These are phyloP conservation scores for Marasmius sp. DNA, from an alignment of 1,284 basidiomycete genomes.

Conservation along the genomic window DNA sequence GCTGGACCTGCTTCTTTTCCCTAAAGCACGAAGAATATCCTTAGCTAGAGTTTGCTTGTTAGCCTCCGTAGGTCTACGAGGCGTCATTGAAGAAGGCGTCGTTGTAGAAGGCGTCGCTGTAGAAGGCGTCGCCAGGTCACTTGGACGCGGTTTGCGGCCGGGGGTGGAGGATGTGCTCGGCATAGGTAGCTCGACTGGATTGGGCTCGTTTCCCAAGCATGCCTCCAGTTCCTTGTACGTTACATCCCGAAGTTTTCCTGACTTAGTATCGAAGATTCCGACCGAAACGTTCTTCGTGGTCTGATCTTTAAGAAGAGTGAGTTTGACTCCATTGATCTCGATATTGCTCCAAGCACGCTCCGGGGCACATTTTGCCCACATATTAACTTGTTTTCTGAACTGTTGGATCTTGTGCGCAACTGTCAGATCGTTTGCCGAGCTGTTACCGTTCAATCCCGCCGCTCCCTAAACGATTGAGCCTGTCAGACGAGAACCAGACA, in stretches of 20 bases:
- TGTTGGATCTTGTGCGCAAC: background rate
- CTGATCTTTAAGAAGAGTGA: background rate
- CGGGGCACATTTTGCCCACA: background rate
- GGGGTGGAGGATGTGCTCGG: background rate
- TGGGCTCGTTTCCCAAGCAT: too few relatives aligned
- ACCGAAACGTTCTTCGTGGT: background rate
- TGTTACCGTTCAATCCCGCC: too few relatives aligned
- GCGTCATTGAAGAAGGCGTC: background rate
- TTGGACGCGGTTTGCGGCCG: background rate
- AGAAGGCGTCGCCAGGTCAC: background rate
- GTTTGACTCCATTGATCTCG: background rate
- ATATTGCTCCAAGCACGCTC: background rate
- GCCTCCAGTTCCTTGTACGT: background rate
- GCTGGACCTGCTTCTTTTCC: constrained; percentile 14
- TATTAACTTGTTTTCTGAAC: background rate
- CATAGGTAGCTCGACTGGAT: too few relatives aligned
- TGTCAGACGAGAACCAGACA: too few relatives aligned
- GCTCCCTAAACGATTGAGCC: too few relatives aligned
- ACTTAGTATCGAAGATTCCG: background rate
- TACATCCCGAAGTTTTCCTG: background rate
- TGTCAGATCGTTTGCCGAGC: too few relatives aligned
- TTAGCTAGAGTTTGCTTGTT: constrained; percentile 39
- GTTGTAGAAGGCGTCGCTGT: background rate
- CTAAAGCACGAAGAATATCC: constrained; percentile 42
- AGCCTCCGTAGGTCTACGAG: constrained; percentile 34